Evolutionary conservation across 202 grass and related monocot genomes (phyloP), one percentile per base, ranked within the genome.

Genomic region (Setaria italica): DNA sequence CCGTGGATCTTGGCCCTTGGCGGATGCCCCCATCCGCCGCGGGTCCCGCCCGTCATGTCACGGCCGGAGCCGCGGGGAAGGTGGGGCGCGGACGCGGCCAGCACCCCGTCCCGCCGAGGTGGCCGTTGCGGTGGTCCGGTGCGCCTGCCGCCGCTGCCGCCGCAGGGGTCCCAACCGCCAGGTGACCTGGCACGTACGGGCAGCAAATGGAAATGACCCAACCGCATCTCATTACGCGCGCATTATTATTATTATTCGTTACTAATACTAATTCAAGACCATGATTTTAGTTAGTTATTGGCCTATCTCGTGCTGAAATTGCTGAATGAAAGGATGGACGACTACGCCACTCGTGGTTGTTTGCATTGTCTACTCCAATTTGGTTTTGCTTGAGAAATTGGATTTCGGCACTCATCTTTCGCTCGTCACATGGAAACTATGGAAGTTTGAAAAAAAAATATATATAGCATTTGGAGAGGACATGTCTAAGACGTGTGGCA

Each of bases 91-190:
- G 59, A 2, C 2, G 14, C 51, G 0, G 46, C 32, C 32, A 9
- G 19, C 53, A 14, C n/a, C 64, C 64, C 17, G 19, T 29, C 0
- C 39, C 39, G 39, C 6, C 30, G 41, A 55, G 48, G 63, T 51
- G 53, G 33, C 50, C 87, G 87, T 85, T 81, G 47, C 77, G 87
- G 70, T 81, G 77, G 70, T 51, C 82, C 75, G 48, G 67, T 17
- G 32, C 72, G 0, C 7, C 21, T 34, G 60, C 75, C 4, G 79
- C 8, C 19, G 77, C 62, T 0, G 46, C 25, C 25, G 25, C 25
- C 25, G 25, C 25, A 13, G n/a, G 20, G 39, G 39, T 41, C 39
- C 19, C 45, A 53, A 64, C 71, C 10, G 62, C 62, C 35, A 58
- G 30, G 30, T 39, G 41, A 59, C 19, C 32, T 32, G 57, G 66